Evolutionary conservation across 805 yeast species (phyloP).

Genomic region (Kluyveromyces siamensis): DNA sequence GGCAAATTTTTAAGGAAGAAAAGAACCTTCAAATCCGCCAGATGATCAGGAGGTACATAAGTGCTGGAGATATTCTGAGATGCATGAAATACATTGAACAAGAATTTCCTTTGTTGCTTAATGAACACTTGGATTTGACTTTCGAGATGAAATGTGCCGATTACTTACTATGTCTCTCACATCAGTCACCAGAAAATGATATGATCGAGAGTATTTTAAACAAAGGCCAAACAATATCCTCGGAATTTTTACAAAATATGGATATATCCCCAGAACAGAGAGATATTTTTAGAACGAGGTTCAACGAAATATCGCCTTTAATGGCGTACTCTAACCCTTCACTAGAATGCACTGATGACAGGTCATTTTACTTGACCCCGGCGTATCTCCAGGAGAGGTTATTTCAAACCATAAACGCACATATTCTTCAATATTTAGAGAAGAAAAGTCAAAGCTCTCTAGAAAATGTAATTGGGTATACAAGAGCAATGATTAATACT

Average conservation of each 20-base stretch:
- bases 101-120: conserved; percentile 20
- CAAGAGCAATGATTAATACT: conserved; percentile 29
- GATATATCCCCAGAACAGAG: conserved; percentile 14
- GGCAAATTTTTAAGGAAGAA: conserved; percentile 27
- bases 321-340: conserved; percentile 47
- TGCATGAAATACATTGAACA: conserved; percentile 31
- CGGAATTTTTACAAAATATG: conserved; percentile 15
- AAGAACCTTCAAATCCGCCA: conserved; percentile 35
- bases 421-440: conserved; percentile 36
- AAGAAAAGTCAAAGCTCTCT: conserved; percentile 35
- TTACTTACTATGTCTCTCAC: conserved; percentile 14
- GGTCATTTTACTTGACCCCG: conserved; percentile 15
- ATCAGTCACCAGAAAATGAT: conserved; percentile 4
- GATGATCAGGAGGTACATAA: conserved; percentile 34
- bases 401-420: conserved; percentile 27
- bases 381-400: conserved; percentile 25
- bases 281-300: conserved; percentile 28
- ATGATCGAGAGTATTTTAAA: conserved; percentile 12
- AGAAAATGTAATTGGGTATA: conserved; percentile 36
- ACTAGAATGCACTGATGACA: conserved; percentile 26
- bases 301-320: conserved; percentile 41
- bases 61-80: conserved; percentile 37
- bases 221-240: conserved; percentile 19
- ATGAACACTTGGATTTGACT: conserved; percentile 14
- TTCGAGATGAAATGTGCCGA: conserved; percentile 24